A percentile compares a stretch with the other conserved stretches of the same genome.
phyloP scores from a whole-genome alignment of 768 basidiomycete species.

The Grammothele lineata region DNA sequence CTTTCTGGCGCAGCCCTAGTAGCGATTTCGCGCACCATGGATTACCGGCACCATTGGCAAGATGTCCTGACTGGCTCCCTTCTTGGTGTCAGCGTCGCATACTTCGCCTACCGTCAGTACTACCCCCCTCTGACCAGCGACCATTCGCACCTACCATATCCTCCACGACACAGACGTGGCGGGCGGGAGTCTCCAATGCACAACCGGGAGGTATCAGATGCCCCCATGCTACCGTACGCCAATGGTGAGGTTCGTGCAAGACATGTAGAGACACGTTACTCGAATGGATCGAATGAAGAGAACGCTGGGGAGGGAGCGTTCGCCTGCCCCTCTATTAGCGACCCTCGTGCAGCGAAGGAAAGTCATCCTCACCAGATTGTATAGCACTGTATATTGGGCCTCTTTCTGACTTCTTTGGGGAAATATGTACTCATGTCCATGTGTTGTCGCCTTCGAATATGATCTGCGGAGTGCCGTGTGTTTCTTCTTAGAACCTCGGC shows the following conservation, averaged over 20 bases:
- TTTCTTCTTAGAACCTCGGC: no score
- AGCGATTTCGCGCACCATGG: conserved; percentile 87
- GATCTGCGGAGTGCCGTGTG: no score
- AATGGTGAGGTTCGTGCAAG: conserved; percentile 2
- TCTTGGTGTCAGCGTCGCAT: conserved; percentile 68
- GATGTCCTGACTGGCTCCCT: conserved; percentile 81
- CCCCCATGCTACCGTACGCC: neutral
- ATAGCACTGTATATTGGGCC: no score
- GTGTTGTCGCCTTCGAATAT: no score
- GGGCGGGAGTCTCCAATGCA: conserved; percentile 40
- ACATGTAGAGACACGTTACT: conserved; percentile 1
- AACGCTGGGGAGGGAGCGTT: no score
- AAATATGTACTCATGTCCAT: no score
- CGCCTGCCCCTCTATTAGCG: no score
- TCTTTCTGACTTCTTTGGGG: no score
- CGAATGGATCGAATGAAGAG: no score
- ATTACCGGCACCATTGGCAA: conserved; percentile 90
- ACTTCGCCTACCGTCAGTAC: conserved; percentile 80
- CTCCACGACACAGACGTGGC: conserved; percentile 56
- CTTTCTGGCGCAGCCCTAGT: conserved; percentile 74
- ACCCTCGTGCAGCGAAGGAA: no score
- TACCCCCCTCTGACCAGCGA: conserved; percentile 69
- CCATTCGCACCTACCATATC: conserved; percentile 63
- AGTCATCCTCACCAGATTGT: no score
- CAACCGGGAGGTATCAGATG: conserved; percentile 10